Conservation (phyloP, 306 rosid species). For the Neltuma alba region DNA sequence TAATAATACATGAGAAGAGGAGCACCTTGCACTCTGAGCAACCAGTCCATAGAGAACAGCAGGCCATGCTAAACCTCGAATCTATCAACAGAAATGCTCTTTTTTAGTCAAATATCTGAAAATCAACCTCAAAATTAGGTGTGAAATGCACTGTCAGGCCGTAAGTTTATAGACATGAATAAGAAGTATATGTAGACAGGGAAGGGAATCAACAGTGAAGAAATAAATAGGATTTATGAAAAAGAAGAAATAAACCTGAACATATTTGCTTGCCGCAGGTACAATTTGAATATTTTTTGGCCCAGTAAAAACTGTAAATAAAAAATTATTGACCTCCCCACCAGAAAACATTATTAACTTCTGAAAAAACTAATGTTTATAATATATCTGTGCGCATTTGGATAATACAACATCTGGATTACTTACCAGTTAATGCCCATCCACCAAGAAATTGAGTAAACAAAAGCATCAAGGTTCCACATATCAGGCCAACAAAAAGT, state of each 20-base stretch:
- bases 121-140: not conserved
- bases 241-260: conserved; percentile 51
- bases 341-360: not conserved
- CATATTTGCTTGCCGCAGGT: conserved; percentile 66
- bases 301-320: conserved; percentile 60
- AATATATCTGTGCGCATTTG: not conserved
- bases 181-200: not conserved
- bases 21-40: conserved; percentile 84
- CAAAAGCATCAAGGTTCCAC: conserved; percentile 64
- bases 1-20: conserved; percentile 24
- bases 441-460: conserved; percentile 60
- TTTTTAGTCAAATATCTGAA: conserved; percentile 16
- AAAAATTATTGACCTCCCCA: not conserved
- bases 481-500: conserved; percentile 63
- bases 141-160: not conserved
- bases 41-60: conserved; percentile 73
- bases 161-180: not conserved
- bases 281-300: conserved; percentile 55
- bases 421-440: conserved; percentile 59
- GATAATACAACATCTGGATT: not conserved
- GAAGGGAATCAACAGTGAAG: conserved; percentile 2
- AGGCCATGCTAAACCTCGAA: conserved; percentile 89
- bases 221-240: not conserved
- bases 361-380: not conserved
- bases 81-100: conserved; percentile 47